A percentile compares a stretch with the other conserved stretches of the same genome.
These are phyloP conservation scores for Naegleria gruberi DNA, from an alignment of 208 protist species.

Conservation along the genomic window DNA sequence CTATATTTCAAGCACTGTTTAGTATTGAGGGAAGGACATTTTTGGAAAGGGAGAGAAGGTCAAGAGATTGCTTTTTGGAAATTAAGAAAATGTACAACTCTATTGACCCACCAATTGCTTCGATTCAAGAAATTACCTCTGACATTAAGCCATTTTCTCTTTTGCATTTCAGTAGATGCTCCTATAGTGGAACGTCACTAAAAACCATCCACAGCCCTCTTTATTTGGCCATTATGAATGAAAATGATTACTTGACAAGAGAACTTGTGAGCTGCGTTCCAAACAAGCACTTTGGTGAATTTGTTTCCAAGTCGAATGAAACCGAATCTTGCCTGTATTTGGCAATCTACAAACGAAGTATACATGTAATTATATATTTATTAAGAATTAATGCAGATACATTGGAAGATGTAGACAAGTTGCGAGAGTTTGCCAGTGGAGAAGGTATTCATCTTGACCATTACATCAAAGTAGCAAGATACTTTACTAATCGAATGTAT, in stretches of 20 bases:
- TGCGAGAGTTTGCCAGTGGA: not conserved
- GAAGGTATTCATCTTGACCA: not conserved
- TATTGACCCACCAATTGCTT: too few relatives aligned
- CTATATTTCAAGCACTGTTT: too few relatives aligned
- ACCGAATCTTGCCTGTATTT: not conserved
- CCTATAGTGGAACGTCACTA: too few relatives aligned
- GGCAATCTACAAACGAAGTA: not conserved
- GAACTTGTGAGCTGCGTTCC: not conserved
- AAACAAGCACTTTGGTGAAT: not conserved
- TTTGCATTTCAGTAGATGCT: too few relatives aligned
- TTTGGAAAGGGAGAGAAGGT: too few relatives aligned
- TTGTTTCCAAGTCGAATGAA: not conserved
- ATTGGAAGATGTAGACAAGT: not conserved
- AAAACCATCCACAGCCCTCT: not conserved
- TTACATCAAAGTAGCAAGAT: not conserved
- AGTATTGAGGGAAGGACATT: too few relatives aligned
- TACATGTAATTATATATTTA: not conserved
- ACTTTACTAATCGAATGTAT: not conserved
- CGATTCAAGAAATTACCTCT: too few relatives aligned
- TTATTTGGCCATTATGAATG: not conserved
- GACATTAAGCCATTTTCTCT: too few relatives aligned
- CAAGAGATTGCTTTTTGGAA: too few relatives aligned
- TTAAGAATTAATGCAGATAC: not conserved
- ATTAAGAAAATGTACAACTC: too few relatives aligned
- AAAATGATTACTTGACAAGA: not conserved